These are phyloP conservation scores for Calocybe gambosa DNA, from an alignment of 1,284 basidiomycete genomes.

Conservation along the genomic window DNA sequence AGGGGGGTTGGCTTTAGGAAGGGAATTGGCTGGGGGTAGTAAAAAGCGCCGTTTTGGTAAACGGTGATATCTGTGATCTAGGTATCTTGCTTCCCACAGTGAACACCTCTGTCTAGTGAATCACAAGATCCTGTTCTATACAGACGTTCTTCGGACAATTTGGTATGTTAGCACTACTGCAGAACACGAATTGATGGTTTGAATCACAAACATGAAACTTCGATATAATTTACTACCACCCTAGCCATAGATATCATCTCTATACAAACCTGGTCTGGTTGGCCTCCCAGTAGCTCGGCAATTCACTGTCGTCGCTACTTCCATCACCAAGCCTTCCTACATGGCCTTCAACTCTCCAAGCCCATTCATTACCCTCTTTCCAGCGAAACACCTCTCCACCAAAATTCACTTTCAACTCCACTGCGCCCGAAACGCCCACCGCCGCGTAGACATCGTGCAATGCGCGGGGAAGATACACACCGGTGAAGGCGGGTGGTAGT, in stretches of 20 bases:
- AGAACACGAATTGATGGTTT: too few relatives aligned
- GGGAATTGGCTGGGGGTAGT: slow-evolving; percentile 22
- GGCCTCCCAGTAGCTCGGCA: slow-evolving; percentile 16
- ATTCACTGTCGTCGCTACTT: slow-evolving; percentile 11
- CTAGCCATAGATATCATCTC: background rate
- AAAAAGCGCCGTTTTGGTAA: slow-evolving; percentile 16
- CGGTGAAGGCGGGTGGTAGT: slow-evolving; percentile 51
- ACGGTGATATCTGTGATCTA: slow-evolving; percentile 12
- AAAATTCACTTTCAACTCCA: slow-evolving; percentile 58
- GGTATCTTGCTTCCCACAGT: background rate
- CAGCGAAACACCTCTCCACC: slow-evolving; percentile 52
- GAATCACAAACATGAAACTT: too few relatives aligned
- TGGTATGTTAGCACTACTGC: too few relatives aligned
- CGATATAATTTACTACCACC: too few relatives aligned
- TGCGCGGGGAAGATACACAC: slow-evolving; percentile 48
- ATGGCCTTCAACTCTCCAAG: slow-evolving; percentile 53
- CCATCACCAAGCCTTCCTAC: slow-evolving; percentile 34
- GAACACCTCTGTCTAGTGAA: too few relatives aligned
- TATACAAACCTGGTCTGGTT: background rate
- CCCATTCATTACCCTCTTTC: slow-evolving; percentile 57
- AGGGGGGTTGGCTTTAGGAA: slow-evolving; percentile 53
- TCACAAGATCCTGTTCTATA: too few relatives aligned
- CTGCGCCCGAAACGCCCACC: slow-evolving; percentile 51
- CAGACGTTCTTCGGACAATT: background rate
- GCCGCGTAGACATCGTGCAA: slow-evolving; percentile 57